Evolutionary conservation across 2,329 filamentous ascomycete species (phyloP).

Genomic region (Zasmidium angulare): DNA sequence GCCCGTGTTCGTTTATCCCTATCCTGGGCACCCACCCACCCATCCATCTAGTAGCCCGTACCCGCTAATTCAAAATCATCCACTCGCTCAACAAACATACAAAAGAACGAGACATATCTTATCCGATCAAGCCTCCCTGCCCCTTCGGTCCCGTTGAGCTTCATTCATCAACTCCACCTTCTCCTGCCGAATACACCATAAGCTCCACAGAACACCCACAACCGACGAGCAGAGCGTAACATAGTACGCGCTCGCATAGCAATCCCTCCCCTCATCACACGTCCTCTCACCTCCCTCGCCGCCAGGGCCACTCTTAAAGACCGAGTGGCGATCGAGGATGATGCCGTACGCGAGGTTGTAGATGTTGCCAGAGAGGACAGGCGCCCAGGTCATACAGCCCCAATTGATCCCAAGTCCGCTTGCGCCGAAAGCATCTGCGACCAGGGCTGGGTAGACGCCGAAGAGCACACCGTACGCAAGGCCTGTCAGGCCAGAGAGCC

Average conservation of each 20-base stretch:
- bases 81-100: neutral
- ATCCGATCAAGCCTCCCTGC: conserved; percentile 17
- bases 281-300: conserved; percentile 54
- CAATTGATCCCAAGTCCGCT: conserved; percentile 90
- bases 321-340: conserved; percentile 79
- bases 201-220: conserved; percentile 65
- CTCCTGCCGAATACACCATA: conserved; percentile 62
- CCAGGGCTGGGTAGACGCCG: conserved; percentile 85
- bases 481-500: conserved; percentile 81
- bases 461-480: conserved; percentile 92
- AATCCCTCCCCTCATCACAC: conserved; percentile 75
- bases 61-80: neutral
- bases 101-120: neutral
- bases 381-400: conserved; percentile 90
- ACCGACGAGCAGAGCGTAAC: conserved; percentile 73
- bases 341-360: conserved; percentile 90
- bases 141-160: conserved; percentile 12
- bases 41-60: neutral
- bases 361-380: conserved; percentile 82
- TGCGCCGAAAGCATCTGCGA: conserved; percentile 86
- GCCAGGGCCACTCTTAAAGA: conserved; percentile 59
- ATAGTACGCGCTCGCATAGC: conserved; percentile 79
- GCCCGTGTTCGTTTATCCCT: neutral
- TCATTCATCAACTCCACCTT: conserved; percentile 28
- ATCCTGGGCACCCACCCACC: neutral